These are phyloP conservation scores for Castanospermum australe DNA, from an alignment of 306 rosid genomes.

Conservation along the genomic window DNA sequence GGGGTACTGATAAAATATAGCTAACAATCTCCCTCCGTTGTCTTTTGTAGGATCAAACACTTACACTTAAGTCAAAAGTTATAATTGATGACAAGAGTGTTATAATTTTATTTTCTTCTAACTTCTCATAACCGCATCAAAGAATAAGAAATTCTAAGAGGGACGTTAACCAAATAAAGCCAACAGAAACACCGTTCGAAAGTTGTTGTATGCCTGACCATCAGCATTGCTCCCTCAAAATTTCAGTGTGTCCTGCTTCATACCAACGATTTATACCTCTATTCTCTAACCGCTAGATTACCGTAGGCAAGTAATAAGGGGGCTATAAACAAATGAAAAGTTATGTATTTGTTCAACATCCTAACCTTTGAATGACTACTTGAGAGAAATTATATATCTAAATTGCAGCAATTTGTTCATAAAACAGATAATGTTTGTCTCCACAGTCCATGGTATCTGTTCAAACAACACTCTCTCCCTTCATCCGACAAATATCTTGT, in stretches of 20 bases:
- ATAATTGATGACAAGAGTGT: no score
- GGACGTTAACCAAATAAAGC: no score
- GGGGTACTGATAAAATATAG: no score
- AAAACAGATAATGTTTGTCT: constrained; percentile 25
- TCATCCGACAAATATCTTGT: no score
- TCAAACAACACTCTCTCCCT: constrained; percentile 15
- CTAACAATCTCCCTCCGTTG: no score
- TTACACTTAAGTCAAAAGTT: no score
- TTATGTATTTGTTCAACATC: background rate
- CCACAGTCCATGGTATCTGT: background rate
- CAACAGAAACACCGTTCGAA: background rate
- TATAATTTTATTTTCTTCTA: no score
- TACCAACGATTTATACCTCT: no score
- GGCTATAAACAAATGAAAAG: background rate
- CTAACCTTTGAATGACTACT: background rate
- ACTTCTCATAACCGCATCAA: no score
- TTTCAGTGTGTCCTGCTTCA: constrained; percentile 5
- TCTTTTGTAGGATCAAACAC: no score
- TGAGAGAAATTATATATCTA: background rate
- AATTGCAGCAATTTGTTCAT: constrained; percentile 18
- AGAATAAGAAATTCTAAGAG: no score
- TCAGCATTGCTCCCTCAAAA: constrained; percentile 38
- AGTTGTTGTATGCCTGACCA: constrained; percentile 11
- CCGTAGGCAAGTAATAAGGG: background rate
- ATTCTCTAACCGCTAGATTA: background rate